These are phyloP conservation scores for Lepidium aucheri DNA, from an alignment of 345 rosid genomes.

Conservation along the genomic window DNA sequence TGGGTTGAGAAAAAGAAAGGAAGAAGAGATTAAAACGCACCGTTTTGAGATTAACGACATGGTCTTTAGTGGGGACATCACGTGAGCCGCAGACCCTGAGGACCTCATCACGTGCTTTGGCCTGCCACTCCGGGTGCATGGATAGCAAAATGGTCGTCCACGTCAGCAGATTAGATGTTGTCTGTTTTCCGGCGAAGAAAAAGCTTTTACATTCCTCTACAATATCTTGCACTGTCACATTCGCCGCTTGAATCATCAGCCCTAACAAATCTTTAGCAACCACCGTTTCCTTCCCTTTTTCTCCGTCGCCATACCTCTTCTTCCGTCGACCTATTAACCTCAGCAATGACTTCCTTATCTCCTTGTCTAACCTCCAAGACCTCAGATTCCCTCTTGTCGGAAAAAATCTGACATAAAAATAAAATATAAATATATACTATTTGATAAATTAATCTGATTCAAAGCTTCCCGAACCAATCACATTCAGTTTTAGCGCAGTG, in stretches of 20 bases:
- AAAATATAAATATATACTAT: too few relatives aligned
- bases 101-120: conserved; percentile 75
- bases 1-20: background rate
- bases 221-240: conserved; percentile 41
- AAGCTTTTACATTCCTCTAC: conserved; percentile 91
- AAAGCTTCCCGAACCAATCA: too few relatives aligned
- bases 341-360: conserved; percentile 52
- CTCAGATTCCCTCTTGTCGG: conserved; percentile 62
- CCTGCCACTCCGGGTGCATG: conserved; percentile 88
- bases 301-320: background rate
- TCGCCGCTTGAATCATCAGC: conserved; percentile 46
- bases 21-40: conserved; percentile 25
- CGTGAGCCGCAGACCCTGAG: conserved; percentile 69
- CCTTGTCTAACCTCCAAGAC: conserved; percentile 68
- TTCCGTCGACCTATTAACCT: conserved; percentile 47
- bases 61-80: conserved; percentile 63
- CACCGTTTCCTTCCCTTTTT: background rate
- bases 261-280: conserved; percentile 42
- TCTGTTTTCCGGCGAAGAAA: conserved; percentile 90
- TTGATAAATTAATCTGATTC: background rate
- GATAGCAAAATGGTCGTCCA: conserved; percentile 74
- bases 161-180: conserved; percentile 77
- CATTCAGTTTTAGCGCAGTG: too few relatives aligned
- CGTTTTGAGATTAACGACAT: conserved; percentile 70
- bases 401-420: conserved; percentile 35